Percentiles rank a stretch among this genome's conserved stretches.
These are phyloP conservation scores for Guadua angustifolia DNA, from an alignment of 176 grass and related monocot species.

Conservation along the genomic window DNA sequence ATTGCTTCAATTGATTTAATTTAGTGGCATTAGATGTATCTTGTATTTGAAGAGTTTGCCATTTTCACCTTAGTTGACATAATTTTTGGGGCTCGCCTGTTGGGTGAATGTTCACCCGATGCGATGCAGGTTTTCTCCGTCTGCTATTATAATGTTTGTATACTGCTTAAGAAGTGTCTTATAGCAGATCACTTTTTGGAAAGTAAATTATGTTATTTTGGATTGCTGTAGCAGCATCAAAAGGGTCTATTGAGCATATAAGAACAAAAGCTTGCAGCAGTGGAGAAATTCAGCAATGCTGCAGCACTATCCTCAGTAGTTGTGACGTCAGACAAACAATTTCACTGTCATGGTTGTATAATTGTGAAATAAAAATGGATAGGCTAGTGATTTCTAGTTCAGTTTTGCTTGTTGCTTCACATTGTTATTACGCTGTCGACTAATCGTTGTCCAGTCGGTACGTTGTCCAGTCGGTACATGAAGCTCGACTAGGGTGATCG, in stretches of 20 bases:
- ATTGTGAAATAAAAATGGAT: neutral
- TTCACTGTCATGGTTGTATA: neutral
- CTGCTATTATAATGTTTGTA: neutral
- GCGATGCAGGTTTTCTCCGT: neutral
- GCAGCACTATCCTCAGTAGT: neutral
- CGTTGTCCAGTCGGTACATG: too few relatives aligned
- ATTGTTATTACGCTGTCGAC: too few relatives aligned
- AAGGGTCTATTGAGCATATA: neutral
- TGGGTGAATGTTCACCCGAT: neutral
- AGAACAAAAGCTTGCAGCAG: neutral
- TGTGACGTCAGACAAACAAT: neutral
- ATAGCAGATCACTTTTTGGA: neutral
- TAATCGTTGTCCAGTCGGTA: too few relatives aligned
- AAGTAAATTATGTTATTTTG: neutral
- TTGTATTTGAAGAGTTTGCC: neutral
- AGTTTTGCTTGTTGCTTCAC: constrained; percentile 16
- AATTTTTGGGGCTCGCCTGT: neutral
- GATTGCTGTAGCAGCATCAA: neutral
- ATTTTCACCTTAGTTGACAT: constrained; percentile 6
- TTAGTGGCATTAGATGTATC: neutral
- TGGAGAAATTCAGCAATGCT: too few relatives aligned
- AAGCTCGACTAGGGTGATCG: too few relatives aligned
- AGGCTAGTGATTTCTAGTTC: neutral
- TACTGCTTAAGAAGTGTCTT: neutral
- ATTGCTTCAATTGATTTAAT: neutral